Evolutionary conservation across 352 stramenopile genomes (phyloP).

Genomic region (Globisporangium alternatum): DNA sequence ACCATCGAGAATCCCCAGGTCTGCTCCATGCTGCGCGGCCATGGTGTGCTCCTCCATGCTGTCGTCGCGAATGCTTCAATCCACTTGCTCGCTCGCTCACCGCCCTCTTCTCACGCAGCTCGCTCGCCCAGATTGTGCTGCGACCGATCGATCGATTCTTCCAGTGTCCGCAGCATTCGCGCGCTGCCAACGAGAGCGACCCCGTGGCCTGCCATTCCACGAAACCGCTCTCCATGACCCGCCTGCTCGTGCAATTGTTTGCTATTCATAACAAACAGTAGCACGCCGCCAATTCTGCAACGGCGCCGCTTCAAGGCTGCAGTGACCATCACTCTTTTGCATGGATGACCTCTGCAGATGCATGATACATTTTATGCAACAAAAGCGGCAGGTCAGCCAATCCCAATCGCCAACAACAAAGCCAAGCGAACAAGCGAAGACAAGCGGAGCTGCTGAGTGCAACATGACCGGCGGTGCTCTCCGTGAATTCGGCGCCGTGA

Average conservation of each 20-base stretch:
- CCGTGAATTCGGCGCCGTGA: conserved; percentile 42
- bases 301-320: neutral
- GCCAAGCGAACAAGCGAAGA: neutral
- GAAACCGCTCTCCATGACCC: conserved; percentile 7
- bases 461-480: conserved; percentile 20
- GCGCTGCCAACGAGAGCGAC: neutral
- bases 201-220: neutral
- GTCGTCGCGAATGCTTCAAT: neutral
- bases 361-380: neutral
- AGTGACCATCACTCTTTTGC: neutral
- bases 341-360: neutral
- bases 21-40: neutral
- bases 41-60: neutral
- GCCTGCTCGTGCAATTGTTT: neutral
- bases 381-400: neutral
- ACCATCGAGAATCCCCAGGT: conserved; percentile 7
- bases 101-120: neutral
- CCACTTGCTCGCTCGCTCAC: neutral
- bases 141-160: neutral
- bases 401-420: neutral
- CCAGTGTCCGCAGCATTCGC: neutral
- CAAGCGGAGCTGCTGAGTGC: too few species aligned
- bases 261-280: neutral
- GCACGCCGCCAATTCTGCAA: neutral
- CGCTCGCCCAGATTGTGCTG: neutral